A percentile compares a stretch with the other conserved stretches of the same genome.
phyloP scores from a whole-genome alignment of 495 filamentous ascomycete species.

The Chaetomium cochliodes region DNA sequence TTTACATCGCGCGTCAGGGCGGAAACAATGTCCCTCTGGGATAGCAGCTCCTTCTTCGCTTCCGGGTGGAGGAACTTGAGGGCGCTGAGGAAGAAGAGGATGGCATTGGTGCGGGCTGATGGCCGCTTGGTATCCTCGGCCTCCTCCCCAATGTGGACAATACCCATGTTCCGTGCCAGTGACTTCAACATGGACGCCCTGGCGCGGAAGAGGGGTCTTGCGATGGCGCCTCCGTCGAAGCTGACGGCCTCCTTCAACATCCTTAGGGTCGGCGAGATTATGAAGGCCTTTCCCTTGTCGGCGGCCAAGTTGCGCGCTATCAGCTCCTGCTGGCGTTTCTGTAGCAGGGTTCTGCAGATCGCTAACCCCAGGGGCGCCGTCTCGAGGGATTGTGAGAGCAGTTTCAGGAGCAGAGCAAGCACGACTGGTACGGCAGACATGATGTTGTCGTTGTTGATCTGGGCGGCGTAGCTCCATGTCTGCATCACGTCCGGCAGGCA shows the following conservation, averaged over 20 bases:
- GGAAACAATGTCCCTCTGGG: constrained; percentile 66
- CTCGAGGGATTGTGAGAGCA: constrained; percentile 67
- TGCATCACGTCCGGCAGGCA: constrained; percentile 74
- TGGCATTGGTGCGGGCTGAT: constrained; percentile 72
- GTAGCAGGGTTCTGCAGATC: constrained; percentile 70
- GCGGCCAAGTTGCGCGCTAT: constrained; percentile 70
- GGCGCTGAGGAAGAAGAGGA: constrained; percentile 70
- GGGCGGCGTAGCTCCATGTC: constrained; percentile 72
- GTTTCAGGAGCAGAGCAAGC: constrained; percentile 71
- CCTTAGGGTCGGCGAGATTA: constrained; percentile 79
- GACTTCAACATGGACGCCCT: constrained; percentile 72
- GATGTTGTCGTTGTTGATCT: constrained; percentile 69
- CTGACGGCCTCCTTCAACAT: constrained; percentile 73
- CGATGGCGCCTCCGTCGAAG: constrained; percentile 77
- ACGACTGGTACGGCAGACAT: constrained; percentile 72
- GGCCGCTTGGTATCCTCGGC: constrained; percentile 57
- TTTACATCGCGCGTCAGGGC: constrained; percentile 66
- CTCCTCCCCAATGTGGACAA: constrained; percentile 52
- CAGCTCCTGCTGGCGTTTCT: constrained; percentile 68
- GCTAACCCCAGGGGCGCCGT: constrained; percentile 67
- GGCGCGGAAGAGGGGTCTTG: constrained; percentile 65
- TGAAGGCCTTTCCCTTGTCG: constrained; percentile 71
- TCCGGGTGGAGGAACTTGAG: constrained; percentile 67
- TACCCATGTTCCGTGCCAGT: constrained; percentile 60
- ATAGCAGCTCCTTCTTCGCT: constrained; percentile 72